Percentiles rank a stretch among this genome's conserved stretches.
Conservation (phyloP, 192 early-diverging fungal genomes). For the Coemansia sp. region DNA sequence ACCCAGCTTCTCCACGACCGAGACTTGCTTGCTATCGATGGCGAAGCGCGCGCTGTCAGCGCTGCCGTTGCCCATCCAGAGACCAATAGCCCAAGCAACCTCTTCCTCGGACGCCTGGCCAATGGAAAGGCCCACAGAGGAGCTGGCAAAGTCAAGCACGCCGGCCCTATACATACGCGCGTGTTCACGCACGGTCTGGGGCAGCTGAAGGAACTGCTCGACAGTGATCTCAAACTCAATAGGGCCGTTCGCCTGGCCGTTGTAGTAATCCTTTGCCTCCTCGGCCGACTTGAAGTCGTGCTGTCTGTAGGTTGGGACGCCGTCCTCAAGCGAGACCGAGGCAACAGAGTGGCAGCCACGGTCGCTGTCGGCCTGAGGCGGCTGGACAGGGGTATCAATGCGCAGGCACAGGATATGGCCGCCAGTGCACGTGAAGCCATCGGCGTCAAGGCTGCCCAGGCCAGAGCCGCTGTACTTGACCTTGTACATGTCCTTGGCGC, state of each 20-base stretch:
- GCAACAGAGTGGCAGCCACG: no score
- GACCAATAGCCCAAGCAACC: conserved; percentile 34
- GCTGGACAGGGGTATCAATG: conserved; percentile 15
- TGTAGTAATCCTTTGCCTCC: conserved; percentile 20
- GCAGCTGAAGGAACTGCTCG: conserved; percentile 25
- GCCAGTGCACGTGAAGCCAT: conserved; percentile 40
- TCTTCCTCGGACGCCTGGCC: conserved; percentile 32
- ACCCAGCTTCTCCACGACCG: conserved; percentile 12
- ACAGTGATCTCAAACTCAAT: conserved; percentile 31
- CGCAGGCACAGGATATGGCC: conserved; percentile 42
- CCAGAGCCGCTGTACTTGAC: conserved; percentile 3
- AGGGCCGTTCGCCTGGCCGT: conserved; percentile 13
- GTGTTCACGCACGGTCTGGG: conserved; percentile 14
- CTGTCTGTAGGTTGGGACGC: not conserved
- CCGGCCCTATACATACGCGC: conserved; percentile 24
- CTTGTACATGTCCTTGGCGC: conserved; percentile 31
- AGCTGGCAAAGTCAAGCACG: conserved; percentile 16
- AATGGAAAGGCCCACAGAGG: conserved; percentile 19
- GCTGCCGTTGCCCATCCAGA: conserved; percentile 16
- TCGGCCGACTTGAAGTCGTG: conserved; percentile 1
- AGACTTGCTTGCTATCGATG: no score
- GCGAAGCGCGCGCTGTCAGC: not conserved
- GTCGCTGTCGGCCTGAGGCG: not conserved
- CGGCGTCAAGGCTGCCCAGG: not conserved
- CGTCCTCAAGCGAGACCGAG: conserved; percentile 10